Conservation (phyloP, 768 basidiomycete species). For the Boletellus ananas region DNA sequence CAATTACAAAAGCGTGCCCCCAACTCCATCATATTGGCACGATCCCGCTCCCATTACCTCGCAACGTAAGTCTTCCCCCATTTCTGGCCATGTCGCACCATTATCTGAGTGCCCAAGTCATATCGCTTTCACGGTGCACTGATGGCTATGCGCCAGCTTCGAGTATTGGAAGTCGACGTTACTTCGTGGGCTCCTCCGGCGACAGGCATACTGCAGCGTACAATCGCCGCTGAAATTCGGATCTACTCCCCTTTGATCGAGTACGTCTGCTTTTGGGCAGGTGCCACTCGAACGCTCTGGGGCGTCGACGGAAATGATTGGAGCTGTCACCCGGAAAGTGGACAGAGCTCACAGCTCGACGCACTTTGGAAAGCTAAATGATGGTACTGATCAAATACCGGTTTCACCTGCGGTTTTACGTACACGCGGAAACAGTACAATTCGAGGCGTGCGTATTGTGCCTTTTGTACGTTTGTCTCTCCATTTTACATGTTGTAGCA, state of each 20-base stretch:
- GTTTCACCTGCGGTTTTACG: slow-evolving; percentile 24
- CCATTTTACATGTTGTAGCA: slow-evolving; percentile 18
- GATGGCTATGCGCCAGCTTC: slow-evolving; percentile 33
- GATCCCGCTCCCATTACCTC: slow-evolving; percentile 33
- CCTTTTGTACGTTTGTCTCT: slow-evolving; percentile 22
- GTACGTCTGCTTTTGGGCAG: slow-evolving; percentile 34
- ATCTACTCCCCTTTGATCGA: slow-evolving; percentile 36
- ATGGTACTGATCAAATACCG: slow-evolving; percentile 11
- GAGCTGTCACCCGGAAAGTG: slow-evolving; percentile 25
- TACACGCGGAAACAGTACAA: slow-evolving; percentile 16
- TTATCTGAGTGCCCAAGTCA: slow-evolving; percentile 30
- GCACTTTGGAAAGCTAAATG: slow-evolving; percentile 28
- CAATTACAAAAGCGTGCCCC: slow-evolving; percentile 33
- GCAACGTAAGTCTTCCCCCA: slow-evolving; percentile 30
- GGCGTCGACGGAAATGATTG: slow-evolving; percentile 35
- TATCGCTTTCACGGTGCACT: slow-evolving; percentile 32
- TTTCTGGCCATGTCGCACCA: slow-evolving; percentile 8
- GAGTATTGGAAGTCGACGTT: slow-evolving; percentile 36
- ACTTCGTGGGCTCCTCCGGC: slow-evolving; percentile 33
- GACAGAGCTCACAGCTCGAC: slow-evolving; percentile 27
- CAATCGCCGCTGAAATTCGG: slow-evolving; percentile 37
- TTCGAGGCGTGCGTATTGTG: slow-evolving; percentile 20
- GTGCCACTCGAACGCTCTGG: slow-evolving; percentile 29
- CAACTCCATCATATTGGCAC: slow-evolving; percentile 38
- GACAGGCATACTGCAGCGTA: slow-evolving; percentile 30